A percentile compares a stretch with the other conserved stretches of the same genome.
Conservation (phyloP, 768 basidiomycete genomes). For the Amanita subjunquillea region DNA sequence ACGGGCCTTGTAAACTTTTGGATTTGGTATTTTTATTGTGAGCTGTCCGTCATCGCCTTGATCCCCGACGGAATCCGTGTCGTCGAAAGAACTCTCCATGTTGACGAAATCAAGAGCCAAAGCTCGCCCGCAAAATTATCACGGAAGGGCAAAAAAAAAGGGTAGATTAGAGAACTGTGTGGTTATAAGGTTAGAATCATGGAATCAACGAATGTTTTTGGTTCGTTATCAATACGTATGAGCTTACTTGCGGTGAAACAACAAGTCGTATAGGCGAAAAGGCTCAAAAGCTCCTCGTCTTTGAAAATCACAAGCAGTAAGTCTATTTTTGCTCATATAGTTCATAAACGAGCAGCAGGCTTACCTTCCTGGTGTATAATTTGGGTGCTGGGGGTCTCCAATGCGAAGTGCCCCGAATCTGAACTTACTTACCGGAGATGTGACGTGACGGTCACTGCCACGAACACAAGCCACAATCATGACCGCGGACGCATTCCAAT, state of each 20-base stretch:
- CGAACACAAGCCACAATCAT: neutral
- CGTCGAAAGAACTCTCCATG: slow-evolving; percentile 26
- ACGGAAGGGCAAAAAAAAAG: neutral
- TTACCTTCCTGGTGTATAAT: neutral
- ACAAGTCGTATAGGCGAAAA: neutral
- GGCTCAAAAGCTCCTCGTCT: neutral
- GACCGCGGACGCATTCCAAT: neutral
- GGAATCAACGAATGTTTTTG: neutral
- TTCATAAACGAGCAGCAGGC: neutral
- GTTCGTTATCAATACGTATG: neutral
- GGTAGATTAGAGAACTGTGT: neutral
- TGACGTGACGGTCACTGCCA: slow-evolving; percentile 6
- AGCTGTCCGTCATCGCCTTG: slow-evolving; percentile 40
- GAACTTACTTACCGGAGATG: slow-evolving; percentile 6
- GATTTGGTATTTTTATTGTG: slow-evolving; percentile 58
- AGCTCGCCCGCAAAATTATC: neutral
- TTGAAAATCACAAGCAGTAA: neutral
- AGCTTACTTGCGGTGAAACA: slow-evolving; percentile 3
- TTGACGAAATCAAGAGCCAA: neutral
- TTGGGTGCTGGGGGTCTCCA: neutral
- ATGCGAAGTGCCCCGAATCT: slow-evolving; percentile 2
- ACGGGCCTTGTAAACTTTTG: slow-evolving; percentile 55
- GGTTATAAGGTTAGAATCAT: neutral
- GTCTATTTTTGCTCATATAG: neutral
- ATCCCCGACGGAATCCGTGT: slow-evolving; percentile 27